Base-by-base conservation (phyloP, 129 eudicot genomes). In the Silybum marianum region DNA sequence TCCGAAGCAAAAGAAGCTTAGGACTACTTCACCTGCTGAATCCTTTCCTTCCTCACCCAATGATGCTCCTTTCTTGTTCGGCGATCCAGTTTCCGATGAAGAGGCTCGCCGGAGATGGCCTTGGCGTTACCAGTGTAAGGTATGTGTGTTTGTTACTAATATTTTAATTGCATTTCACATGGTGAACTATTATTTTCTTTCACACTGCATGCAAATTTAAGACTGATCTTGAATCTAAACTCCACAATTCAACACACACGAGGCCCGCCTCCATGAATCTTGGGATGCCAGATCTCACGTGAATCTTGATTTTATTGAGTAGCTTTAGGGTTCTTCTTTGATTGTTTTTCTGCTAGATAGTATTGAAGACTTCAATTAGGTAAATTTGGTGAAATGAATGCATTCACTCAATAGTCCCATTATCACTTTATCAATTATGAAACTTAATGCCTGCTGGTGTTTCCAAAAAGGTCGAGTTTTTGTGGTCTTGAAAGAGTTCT, bases 81-180 rank as follows among this genome's bases (percentile, higher is more conserved):
- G 95, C 4, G 90, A 88, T 66, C 90, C 92, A 7, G 81, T 90
- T 73, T 74, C 89, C 75, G 89, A 90, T 40, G 85, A 86, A 6
- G 92, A 86, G 72, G 95, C 95, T 80, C 81, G 89, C 5, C 87
- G 80, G 42, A 82, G 85, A 68, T 90, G 95, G 95, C 92, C 92
- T n/a, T 86, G 86, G 87, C 85, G 95, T 21, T 90, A 88, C 73
- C 77, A 78, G 30, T 63, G 25, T 58, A 51, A 71, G 95, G 90
- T 88, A 80, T 25, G 28, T 23, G 39, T 72, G 23, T 38, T 67
- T 54, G 44, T 54, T 18, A 23, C 23, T 51, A 67, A 39, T 4
- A 25, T 3, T 71, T 39, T 18, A 38, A 9, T 79, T 44, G 67
- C 24, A 36, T 68, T 32, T 18, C 21, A 9, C 42, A 23, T 42